A percentile compares a stretch with the other conserved stretches of the same genome.
Evolutionary conservation across 257 asterid genomes (phyloP).

Genomic region (Capsicum chinense): DNA sequence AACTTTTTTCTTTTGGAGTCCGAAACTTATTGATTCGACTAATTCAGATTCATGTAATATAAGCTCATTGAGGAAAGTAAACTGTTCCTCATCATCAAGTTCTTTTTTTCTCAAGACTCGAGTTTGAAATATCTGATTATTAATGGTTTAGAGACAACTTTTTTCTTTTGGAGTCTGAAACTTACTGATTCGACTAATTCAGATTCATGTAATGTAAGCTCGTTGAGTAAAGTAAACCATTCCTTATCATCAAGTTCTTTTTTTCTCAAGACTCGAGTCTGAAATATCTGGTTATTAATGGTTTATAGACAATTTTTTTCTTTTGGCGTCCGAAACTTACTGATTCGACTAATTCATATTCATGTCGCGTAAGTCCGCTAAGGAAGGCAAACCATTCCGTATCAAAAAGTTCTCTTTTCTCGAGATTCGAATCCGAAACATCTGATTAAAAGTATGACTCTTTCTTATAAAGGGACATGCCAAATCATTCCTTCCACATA

Average conservation of each 20-base stretch:
- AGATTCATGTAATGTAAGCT: too few relatives aligned
- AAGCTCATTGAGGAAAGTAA: background rate
- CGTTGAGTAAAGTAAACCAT: too few relatives aligned
- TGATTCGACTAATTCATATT: too few relatives aligned
- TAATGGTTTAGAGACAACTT: background rate
- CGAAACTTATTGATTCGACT: background rate
- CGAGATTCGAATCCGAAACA: background rate
- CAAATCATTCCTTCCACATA: constrained; percentile 23
- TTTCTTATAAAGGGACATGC: constrained; percentile 8
- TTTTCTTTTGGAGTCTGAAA: background rate
- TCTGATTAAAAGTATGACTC: background rate
- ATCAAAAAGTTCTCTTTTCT: too few relatives aligned
- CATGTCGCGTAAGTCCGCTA: too few relatives aligned
- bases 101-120: background rate
- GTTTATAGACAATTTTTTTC: background rate
- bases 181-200: too few relatives aligned
- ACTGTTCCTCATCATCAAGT: background rate
- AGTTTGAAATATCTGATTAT: too few relatives aligned
- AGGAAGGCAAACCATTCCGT: too few relatives aligned
- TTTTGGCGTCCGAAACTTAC: background rate
- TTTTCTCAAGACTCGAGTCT: too few relatives aligned
- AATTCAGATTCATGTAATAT: background rate
- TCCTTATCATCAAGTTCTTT: too few relatives aligned
- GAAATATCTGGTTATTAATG: too few relatives aligned
- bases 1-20: too few relatives aligned